Evolutionary conservation across 2,329 filamentous ascomycete species (phyloP).

Genomic region (Fusarium verticillioides): DNA sequence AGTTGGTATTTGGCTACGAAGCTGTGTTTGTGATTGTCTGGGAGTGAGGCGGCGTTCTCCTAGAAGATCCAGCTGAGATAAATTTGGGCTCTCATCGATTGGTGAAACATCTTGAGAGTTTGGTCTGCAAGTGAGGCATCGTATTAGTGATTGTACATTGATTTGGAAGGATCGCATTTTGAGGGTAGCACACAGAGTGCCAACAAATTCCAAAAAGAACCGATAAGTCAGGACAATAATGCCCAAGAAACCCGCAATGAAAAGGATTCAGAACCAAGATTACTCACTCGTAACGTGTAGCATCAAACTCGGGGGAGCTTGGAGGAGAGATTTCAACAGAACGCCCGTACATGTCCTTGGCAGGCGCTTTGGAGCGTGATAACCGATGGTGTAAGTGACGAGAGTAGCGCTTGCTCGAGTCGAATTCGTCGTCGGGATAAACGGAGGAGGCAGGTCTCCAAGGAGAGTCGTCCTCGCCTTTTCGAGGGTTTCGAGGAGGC

Average conservation of each 20-base stretch:
- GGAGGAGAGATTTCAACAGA: slow-evolving; percentile 63
- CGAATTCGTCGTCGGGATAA: slow-evolving; percentile 49
- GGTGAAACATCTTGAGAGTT: slow-evolving; percentile 60
- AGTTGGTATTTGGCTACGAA: slow-evolving; percentile 60
- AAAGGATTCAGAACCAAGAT: slow-evolving; percentile 2
- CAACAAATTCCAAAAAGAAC: slow-evolving; percentile 1
- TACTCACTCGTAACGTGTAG: slow-evolving; percentile 56
- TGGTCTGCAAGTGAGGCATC: slow-evolving; percentile 42
- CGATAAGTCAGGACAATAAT: slow-evolving; percentile 5
- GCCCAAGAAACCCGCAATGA: slow-evolving; percentile 25
- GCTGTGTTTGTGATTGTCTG: slow-evolving; percentile 25
- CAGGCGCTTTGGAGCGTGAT: slow-evolving; percentile 53
- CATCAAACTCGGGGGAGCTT: slow-evolving; percentile 64
- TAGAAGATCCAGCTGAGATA: slow-evolving; percentile 47
- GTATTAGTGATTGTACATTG: slow-evolving; percentile 32
- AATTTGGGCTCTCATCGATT: slow-evolving; percentile 58
- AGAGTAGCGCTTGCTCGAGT: slow-evolving; percentile 29
- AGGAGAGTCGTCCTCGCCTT: slow-evolving; percentile 41
- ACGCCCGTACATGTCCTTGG: slow-evolving; percentile 44
- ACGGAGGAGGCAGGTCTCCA: slow-evolving; percentile 68
- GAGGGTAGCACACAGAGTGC: neutral
- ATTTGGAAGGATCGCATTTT: slow-evolving; percentile 27
- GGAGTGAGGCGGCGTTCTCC: slow-evolving; percentile 28
- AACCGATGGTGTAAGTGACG: slow-evolving; percentile 12
- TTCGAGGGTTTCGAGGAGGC: slow-evolving; percentile 51